Base-by-base conservation (phyloP, 257 asterid genomes). In the Scutellaria galericulata region DNA sequence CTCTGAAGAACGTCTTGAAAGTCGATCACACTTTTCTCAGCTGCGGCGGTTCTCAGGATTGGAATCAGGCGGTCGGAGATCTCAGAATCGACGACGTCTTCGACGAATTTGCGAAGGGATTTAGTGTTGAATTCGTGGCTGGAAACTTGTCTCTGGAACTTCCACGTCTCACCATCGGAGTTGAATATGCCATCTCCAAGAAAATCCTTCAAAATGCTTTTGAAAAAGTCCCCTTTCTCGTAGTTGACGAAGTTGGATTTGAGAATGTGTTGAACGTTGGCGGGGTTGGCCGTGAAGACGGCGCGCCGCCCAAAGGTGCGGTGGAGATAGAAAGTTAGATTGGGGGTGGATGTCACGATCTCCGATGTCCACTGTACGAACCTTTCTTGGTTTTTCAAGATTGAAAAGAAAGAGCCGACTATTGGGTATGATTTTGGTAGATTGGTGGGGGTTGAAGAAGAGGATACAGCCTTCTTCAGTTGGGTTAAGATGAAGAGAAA, bases 71-170 rank as follows among this genome's bases (percentile, higher is more conserved):
- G 76, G 1, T 73, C 76, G 37, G 75, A 46, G 3, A 85, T 51
- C 47, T 85, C 87, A 10, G 72, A 13, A 3, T 82, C 89, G 3
- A 82, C 83, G 3, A 71, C 87, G 10, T 46, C 42, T 12, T 59
- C 79, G 35, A 85, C 77, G 39, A 85, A 80, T 9, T 80, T 78
- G 1, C 83, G 54, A 0, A 85, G 78, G 0, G 85, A 85, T n/a
- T 53, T 85, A 7, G 85, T 75, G 79, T 70, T 85, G 79, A 82
- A 85, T 40, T 80, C 85, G 42, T 85, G 82, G 79, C 85, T 80
- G 7, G 84, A 61, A 5, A 85, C 77, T 61, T 85, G 83, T 45
- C 89, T 52, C 77, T 85, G 87, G 64, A 72, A 75, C 64, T 82
- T 82, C 89, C 89, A 85, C 5, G 6, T 75, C 0, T 80, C 77